phyloP scores from a whole-genome alignment of 495 filamentous ascomycete genomes.

The Trypethelium eluteriae region DNA sequence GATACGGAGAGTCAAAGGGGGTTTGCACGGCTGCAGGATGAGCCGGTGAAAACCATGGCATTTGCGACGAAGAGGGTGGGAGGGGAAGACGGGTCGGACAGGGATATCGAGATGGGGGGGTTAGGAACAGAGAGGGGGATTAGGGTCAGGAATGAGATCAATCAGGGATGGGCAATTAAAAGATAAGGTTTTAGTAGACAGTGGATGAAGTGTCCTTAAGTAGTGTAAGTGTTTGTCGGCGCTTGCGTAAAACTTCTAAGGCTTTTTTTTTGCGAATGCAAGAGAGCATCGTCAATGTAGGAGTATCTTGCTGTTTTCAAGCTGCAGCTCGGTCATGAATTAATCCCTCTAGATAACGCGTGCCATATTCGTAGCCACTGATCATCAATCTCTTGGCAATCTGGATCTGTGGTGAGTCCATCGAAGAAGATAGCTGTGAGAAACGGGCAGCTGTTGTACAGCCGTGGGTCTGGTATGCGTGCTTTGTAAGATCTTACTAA shows the following conservation, averaged over 20 bases:
- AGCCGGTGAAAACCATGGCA: neutral
- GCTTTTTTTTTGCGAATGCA: neutral
- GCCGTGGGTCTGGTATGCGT: too few relatives aligned
- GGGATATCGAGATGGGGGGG: neutral
- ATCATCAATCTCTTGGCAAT: too few relatives aligned
- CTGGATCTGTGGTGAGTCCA: too few relatives aligned
- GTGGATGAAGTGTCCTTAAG: neutral
- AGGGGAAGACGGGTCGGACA: neutral
- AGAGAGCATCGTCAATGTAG: neutral
- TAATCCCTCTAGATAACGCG: neutral
- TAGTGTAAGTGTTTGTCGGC: neutral
- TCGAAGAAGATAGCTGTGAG: too few relatives aligned
- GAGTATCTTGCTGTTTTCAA: neutral
- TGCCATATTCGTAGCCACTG: too few relatives aligned
- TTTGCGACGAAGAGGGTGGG: neutral
- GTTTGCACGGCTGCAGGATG: neutral
- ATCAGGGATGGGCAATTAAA: neutral
- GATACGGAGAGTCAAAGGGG: neutral
- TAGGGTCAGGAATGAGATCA: neutral
- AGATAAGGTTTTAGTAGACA: neutral
- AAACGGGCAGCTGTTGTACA: too few relatives aligned
- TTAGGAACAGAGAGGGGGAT: neutral
- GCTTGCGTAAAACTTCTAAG: neutral
- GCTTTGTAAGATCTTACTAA: too few relatives aligned
- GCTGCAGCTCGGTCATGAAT: neutral